A percentile compares a stretch with the other conserved stretches of the same genome.
phyloP scores from a whole-genome alignment of 108 stramenopile genomes.

The Nitzschia inconspicua region DNA sequence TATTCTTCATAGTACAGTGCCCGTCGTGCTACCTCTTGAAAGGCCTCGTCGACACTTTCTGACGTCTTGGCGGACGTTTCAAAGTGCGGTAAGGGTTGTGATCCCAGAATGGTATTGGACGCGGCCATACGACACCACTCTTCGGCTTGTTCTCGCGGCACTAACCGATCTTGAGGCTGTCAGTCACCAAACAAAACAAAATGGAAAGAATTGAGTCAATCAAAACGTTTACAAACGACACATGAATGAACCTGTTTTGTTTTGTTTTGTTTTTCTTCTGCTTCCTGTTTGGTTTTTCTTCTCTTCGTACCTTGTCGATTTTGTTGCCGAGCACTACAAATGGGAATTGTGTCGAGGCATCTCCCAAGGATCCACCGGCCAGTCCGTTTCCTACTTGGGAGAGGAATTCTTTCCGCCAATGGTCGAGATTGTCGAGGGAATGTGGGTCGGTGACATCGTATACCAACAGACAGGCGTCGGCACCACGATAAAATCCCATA shows the following conservation, averaged over 20 bases:
- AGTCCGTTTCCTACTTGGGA: slow-evolving; percentile 53
- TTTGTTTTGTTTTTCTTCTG: too few species aligned
- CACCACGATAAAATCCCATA: slow-evolving; percentile 96
- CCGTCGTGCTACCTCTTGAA: slow-evolving; percentile 66
- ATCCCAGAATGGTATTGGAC: slow-evolving; percentile 47
- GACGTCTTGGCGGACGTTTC: slow-evolving; percentile 96
- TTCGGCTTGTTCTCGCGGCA: slow-evolving; percentile 70
- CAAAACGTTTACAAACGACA: not conserved
- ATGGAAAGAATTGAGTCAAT: too few species aligned
- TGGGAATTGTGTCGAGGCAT: slow-evolving; percentile 69
- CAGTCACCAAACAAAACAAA: not conserved
- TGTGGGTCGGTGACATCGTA: slow-evolving; percentile 97
- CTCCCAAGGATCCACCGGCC: slow-evolving; percentile 57
- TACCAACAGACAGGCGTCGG: slow-evolving; percentile 96
- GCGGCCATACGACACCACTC: slow-evolving; percentile 80
- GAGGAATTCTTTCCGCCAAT: slow-evolving; percentile 94
- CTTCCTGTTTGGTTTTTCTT: too few species aligned
- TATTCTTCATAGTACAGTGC: slow-evolving; percentile 54
- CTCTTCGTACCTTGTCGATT: slow-evolving; percentile 72
- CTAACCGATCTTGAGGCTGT: slow-evolving; percentile 61
- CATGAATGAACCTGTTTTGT: too few species aligned
- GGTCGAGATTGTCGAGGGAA: slow-evolving; percentile 91
- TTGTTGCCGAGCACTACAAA: slow-evolving; percentile 98
- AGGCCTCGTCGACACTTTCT: slow-evolving; percentile 92
- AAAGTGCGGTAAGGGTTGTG: slow-evolving; percentile 83